Base-by-base conservation (phyloP, 768 basidiomycete species). In the Tricholomella constricta region DNA sequence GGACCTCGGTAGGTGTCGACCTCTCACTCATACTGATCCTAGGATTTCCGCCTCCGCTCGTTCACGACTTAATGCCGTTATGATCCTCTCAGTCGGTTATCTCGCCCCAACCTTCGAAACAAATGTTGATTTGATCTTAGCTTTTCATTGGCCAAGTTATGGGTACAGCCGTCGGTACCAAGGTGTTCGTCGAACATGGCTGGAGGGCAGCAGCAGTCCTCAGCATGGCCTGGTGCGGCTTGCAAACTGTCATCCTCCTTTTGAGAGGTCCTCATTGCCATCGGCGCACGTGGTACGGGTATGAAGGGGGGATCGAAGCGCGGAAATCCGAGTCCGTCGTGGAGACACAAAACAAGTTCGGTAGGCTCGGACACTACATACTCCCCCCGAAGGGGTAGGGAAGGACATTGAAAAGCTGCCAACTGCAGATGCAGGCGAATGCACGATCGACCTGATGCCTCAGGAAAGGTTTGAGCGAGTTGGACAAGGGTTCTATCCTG, bases 141-240 rank as follows among this genome's bases (percentile, higher is more conserved):
- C 69, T 88, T 26, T 90, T 91, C 67, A 77, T 89, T 20, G 91
- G 91, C 0, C 90, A 93, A 72, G 87, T 92, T 9, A 84, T 88
- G 69, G 91, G 91, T 15, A 91, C 90, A 0, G 78, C 87, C 0
- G 85, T 86, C 0, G 86, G 89, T 26, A 87, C 89, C 0, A 67
- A 80, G 31, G 78, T 93, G 2, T 94, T 90, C 69, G 77, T 86
- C 25, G 59, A 72, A 12, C 71, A 81, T 57, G 91, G 91, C 14
- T 92, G 89, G 89, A 76, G 82, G 31, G 76, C 87, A 0, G 80
- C 78, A 2, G 84, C 88, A 0, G 76, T 74, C 25, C 71, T 90
- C 10, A 79, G 79, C 37, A 64, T 91, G 49, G 88, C 77, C 0
- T 79, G 82, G 65, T 77, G 80, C 32, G 82, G 69, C 0, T 81